phyloP scores from a whole-genome alignment of 2,329 filamentous ascomycete species.

The Pseudocercospora vitis region DNA sequence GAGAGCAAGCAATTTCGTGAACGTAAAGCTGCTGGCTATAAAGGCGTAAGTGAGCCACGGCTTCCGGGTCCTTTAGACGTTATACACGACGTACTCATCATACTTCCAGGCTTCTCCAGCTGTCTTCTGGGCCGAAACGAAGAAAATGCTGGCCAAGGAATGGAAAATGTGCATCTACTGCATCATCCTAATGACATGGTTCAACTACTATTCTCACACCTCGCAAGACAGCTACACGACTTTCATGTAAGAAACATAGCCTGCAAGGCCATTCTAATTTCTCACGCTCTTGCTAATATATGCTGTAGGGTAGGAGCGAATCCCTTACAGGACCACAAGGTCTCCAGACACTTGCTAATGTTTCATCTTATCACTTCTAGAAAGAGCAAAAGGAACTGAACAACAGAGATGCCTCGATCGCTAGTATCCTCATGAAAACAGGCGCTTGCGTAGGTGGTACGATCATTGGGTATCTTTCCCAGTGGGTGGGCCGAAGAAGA shows the following conservation, averaged over 20 bases:
- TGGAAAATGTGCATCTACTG: conserved; percentile 75
- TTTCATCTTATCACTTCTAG: no score
- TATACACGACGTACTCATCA: no score
- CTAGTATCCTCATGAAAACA: conserved; percentile 77
- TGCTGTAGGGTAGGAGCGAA: no score
- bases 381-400: conserved; percentile 67
- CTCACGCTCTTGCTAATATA: no score
- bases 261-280: no score
- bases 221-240: conserved; percentile 81
- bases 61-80: no score
- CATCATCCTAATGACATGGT: conserved; percentile 73
- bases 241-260: no score
- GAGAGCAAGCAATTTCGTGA: conserved; percentile 75
- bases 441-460: conserved; percentile 74
- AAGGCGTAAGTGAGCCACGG: conserved; percentile 43
- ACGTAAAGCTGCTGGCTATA: conserved; percentile 61
- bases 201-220: conserved; percentile 74
- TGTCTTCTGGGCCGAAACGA: conserved; percentile 69
- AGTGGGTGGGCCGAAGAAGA: conserved; percentile 71
- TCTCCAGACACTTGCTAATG: no score
- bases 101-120: no score
- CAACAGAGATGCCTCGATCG: conserved; percentile 65
- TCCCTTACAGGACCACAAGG: no score
- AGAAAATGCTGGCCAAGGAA: conserved; percentile 65
- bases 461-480: conserved; percentile 71